Percentiles rank a stretch among this genome's conserved stretches.
phyloP scores from a whole-genome alignment of 345 rosid species.

The Populus nigra region DNA sequence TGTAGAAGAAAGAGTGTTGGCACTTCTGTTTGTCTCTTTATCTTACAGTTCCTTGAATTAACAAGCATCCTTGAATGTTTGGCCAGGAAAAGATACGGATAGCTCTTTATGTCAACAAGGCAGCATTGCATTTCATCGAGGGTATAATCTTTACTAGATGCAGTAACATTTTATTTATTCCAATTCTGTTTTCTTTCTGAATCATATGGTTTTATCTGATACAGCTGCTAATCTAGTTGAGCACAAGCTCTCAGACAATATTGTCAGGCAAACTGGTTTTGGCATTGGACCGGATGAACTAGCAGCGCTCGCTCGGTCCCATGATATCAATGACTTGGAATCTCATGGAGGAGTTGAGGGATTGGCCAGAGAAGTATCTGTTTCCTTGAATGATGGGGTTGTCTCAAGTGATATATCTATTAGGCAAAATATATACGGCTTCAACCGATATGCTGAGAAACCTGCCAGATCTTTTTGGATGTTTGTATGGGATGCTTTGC shows the following conservation, averaged over 20 bases:
- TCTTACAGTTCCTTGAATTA: background rate
- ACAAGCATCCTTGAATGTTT: constrained; percentile 4
- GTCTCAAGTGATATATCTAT: constrained; percentile 39
- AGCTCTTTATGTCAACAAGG: constrained; percentile 55
- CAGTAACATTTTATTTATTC: background rate
- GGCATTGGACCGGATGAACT: constrained; percentile 41
- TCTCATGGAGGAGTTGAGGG: constrained; percentile 45
- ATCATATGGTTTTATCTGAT: background rate
- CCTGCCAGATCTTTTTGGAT: constrained; percentile 46
- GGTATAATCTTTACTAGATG: constrained; percentile 22
- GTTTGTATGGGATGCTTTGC: constrained; percentile 96
- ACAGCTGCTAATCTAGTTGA: constrained; percentile 41
- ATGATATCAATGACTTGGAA: constrained; percentile 28
- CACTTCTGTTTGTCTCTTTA: no score
- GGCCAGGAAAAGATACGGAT: constrained; percentile 50
- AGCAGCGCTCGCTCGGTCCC: constrained; percentile 33
- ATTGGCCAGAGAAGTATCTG: constrained; percentile 29
- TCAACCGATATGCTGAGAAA: constrained; percentile 55
- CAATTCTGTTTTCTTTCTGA: background rate
- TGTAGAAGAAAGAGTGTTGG: background rate
- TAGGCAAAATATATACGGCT: constrained; percentile 56
- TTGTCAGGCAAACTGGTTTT: constrained; percentile 41
- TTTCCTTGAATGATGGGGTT: constrained; percentile 48
- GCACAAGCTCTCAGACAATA: constrained; percentile 32
- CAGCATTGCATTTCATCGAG: constrained; percentile 50